Evolutionary conservation across 495 filamentous ascomycete species (phyloP), one percentile per base, ranked within the genome.

Genomic region (Pseudevernia furfuracea): DNA sequence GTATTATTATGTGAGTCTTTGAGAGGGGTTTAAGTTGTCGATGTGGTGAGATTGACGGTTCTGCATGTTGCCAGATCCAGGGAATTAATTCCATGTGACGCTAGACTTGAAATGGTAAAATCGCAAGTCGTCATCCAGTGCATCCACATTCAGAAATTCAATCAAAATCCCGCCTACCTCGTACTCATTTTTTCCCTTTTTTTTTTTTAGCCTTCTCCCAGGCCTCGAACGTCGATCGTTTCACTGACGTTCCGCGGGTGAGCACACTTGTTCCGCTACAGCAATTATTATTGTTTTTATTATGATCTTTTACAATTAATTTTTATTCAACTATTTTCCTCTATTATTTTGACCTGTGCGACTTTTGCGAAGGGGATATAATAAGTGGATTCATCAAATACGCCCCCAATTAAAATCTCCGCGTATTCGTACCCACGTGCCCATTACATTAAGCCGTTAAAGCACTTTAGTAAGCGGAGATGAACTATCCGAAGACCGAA

Each of bases 401-500:
- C 19, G 1, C 2, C 4, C 19, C 8, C 12, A 11, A 39, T 12
- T n/a, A 12, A 9, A 8, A 44, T 9, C 8, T 44, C 5, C 43
- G 7, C 43, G 43, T 44, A 44, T 44, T 44, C 43, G 43, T 44
- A n/a, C 21, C n/a, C n/a, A 25, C 14, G n/a, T n/a, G n/a, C n/a
- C n/a, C n/a, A n/a, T n/a, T n/a, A n/a, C n/a, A n/a, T n/a, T n/a
- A n/a, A n/a, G n/a, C n/a, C n/a, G n/a, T n/a, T n/a, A n/a, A n/a
- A n/a, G n/a, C n/a, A n/a, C n/a, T n/a, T n/a, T n/a, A n/a, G n/a
- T 3, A 30, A 34, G 17, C 30, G 52, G 52, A 55, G 15, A 4
- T 30, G 5, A 3, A 34, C 9, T 17, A 28, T 52, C 48, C 48
- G 61, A 58, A 56, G 39, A 63, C 61, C 39, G 61, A 56, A 17